These are phyloP conservation scores for Suhomyces yuchorum DNA, from an alignment of 1,139 yeast genomes.

Conservation along the genomic window DNA sequence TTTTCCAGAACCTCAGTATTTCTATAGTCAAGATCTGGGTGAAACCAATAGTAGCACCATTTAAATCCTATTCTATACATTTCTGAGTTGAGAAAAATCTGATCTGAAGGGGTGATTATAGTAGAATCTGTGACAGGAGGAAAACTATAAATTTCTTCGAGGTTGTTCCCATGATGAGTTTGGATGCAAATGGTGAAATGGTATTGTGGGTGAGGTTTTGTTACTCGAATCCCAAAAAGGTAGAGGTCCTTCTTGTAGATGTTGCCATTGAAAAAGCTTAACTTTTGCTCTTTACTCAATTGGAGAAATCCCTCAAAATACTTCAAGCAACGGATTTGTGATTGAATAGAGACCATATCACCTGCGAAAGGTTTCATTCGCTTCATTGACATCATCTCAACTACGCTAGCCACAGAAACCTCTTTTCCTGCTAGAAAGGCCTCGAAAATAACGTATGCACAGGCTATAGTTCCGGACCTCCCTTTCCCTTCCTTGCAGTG, in stretches of 20 bases:
- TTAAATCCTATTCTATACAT: conserved; percentile 4
- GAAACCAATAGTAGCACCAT: conserved; percentile 25
- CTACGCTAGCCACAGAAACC: conserved; percentile 43
- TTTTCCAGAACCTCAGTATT: background rate
- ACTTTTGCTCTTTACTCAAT: too few relatives aligned
- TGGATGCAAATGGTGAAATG: conserved; percentile 1
- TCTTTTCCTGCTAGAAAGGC: conserved; percentile 19
- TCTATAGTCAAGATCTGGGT: conserved; percentile 16
- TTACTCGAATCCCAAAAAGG: conserved; percentile 4
- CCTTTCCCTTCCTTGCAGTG: conserved; percentile 96
- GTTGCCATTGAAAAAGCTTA: background rate
- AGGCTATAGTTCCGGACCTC: conserved; percentile 75
- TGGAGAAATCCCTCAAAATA: conserved; percentile 53
- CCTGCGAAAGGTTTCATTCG: conserved; percentile 64
- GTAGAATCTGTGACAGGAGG: background rate
- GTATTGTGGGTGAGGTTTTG: background rate
- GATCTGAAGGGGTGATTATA: background rate
- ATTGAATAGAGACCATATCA: conserved; percentile 68
- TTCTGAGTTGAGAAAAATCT: background rate
- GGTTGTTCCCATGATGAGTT: background rate
- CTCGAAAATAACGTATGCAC: conserved; percentile 64
- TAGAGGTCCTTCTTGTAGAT: background rate
- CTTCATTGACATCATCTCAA: conserved; percentile 51
- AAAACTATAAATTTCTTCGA: background rate
- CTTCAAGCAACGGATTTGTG: conserved; percentile 66